phyloP scores from a whole-genome alignment of 2,329 filamentous ascomycete species.

The Thielaviopsis populi region DNA sequence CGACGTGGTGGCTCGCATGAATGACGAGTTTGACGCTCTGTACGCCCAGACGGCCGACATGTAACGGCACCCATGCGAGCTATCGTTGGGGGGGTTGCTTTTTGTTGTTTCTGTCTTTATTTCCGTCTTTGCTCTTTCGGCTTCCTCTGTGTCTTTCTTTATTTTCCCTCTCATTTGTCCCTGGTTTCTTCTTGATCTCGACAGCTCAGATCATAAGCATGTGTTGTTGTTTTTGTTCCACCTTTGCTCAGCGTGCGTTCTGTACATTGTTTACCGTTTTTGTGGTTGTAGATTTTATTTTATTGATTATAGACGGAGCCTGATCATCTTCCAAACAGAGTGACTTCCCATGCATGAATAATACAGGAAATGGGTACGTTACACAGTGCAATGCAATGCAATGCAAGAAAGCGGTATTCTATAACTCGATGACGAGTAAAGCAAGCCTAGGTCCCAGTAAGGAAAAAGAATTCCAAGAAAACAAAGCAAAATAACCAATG shows the following conservation, averaged over 20 bases:
- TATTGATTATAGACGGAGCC: background rate
- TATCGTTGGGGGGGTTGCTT: background rate
- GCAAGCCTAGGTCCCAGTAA: background rate
- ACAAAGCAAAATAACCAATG: background rate
- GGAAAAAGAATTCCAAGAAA: background rate
- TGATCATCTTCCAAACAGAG: background rate
- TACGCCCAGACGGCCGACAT: slow-evolving; percentile 22
- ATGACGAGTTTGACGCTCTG: slow-evolving; percentile 35
- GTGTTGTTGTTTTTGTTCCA: too few relatives aligned
- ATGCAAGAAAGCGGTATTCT: background rate
- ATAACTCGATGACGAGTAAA: background rate
- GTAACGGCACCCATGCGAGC: background rate
- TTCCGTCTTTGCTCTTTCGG: background rate
- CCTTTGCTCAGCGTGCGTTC: background rate
- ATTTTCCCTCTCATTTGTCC: too few relatives aligned
- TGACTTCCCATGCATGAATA: background rate
- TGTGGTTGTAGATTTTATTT: background rate
- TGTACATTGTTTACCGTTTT: background rate
- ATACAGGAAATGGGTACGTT: background rate
- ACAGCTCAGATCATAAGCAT: background rate
- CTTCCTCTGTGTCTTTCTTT: background rate
- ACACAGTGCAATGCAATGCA: background rate
- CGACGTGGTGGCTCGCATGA: slow-evolving; percentile 42
- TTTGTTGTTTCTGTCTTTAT: background rate
- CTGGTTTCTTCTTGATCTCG: too few relatives aligned